Conservation (phyloP, 192 early-diverging fungal species). For the Backusella morwellensis region DNA sequence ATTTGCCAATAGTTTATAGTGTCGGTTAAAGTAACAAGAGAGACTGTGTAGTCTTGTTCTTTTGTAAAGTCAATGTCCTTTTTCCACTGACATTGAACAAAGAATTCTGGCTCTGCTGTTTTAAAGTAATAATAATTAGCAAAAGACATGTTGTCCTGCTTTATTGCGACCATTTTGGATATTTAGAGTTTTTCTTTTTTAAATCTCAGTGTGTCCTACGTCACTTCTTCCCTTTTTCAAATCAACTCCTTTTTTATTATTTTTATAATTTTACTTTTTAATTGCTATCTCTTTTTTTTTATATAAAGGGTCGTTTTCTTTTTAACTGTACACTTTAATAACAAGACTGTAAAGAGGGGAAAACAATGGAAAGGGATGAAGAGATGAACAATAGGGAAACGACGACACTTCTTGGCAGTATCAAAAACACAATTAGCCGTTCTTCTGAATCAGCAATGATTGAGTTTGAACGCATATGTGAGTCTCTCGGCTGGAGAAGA, state of each 20-base stretch:
- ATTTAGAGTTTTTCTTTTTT: not conserved
- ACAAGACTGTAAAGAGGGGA: not conserved
- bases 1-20: not conserved
- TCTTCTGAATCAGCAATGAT: not conserved
- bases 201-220: not conserved
- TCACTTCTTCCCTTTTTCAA: not conserved
- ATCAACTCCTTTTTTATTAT: not conserved
- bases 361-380: not conserved
- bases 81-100: not conserved
- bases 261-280: not conserved
- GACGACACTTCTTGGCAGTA: not conserved
- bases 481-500: not conserved
- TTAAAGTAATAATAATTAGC: not conserved
- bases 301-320: not conserved
- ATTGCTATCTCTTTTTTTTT: not conserved
- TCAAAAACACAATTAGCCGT: not conserved
- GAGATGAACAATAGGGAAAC: not conserved
- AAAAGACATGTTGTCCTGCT: not conserved
- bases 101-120: not conserved
- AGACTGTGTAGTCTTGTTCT: not conserved
- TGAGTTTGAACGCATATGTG: constrained; percentile 2
- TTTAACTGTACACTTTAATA: not conserved
- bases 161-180: not conserved
- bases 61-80: not conserved
- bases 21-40: not conserved